These are phyloP conservation scores for Nepenthes mirabilis DNA, from an alignment of 148 eudicot genomes.

Conservation along the genomic window DNA sequence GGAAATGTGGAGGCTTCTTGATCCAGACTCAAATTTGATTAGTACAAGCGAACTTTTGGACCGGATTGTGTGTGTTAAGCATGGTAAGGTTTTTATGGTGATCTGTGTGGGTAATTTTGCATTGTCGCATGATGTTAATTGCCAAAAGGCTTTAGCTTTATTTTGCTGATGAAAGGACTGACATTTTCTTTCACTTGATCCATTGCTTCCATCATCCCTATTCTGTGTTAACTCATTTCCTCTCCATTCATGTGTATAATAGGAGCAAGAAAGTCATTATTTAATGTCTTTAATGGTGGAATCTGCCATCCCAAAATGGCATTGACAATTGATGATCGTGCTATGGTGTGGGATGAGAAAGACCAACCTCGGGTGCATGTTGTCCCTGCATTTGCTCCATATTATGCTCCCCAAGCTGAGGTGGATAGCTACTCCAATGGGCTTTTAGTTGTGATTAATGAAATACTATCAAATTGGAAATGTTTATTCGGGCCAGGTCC, in stretches of 20 bases:
- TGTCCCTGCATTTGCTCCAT: slow-evolving; percentile 99
- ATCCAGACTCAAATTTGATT: slow-evolving; percentile 91
- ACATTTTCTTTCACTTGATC: neutral
- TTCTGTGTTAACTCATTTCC: neutral
- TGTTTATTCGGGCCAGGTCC: no score
- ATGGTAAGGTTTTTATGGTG: slow-evolving; percentile 36
- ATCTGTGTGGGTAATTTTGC: neutral
- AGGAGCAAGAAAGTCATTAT: slow-evolving; percentile 84
- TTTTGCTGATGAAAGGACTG: neutral
- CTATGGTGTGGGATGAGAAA: slow-evolving; percentile 95
- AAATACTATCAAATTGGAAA: neutral
- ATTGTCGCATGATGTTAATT: neutral
- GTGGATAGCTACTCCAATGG: slow-evolving; percentile 22
- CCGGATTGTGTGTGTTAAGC: slow-evolving; percentile 91
- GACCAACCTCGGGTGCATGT: slow-evolving; percentile 98
- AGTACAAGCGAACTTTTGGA: slow-evolving; percentile 56
- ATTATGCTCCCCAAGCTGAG: slow-evolving; percentile 98
- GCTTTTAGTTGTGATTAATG: neutral
- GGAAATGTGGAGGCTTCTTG: slow-evolving; percentile 99
- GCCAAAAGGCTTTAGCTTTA: neutral
- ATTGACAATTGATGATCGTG: slow-evolving; percentile 95
- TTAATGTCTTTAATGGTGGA: slow-evolving; percentile 83
- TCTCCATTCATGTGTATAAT: neutral
- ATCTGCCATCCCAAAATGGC: slow-evolving; percentile 96
- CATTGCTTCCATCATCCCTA: neutral